Percentiles rank a stretch among this genome's conserved stretches.
Evolutionary conservation across 1,284 basidiomycete species (phyloP).

Genomic region (Ganoderma lucidum): DNA sequence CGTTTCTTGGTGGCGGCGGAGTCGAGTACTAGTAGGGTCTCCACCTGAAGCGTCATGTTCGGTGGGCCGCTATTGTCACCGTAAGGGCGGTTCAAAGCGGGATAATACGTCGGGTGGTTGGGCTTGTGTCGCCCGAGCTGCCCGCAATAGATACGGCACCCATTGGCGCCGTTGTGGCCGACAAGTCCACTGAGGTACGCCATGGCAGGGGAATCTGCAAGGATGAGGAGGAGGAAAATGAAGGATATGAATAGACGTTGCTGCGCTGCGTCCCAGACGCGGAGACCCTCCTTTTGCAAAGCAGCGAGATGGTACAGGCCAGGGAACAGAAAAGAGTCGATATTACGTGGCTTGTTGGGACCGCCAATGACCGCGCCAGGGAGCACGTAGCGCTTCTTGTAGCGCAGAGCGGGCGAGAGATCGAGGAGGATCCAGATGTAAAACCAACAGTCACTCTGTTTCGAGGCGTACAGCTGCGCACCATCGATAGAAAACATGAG

Average conservation of each 20-base stretch:
- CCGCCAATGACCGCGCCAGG: constrained; percentile 37
- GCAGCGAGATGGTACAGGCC: constrained; percentile 35
- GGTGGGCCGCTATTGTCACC: too few relatives aligned
- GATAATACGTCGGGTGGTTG: too few relatives aligned
- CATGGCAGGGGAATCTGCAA: constrained; percentile 39
- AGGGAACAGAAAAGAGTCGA: constrained; percentile 37
- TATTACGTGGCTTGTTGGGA: constrained; percentile 35
- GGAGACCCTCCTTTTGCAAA: constrained; percentile 29
- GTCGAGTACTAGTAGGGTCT: too few relatives aligned
- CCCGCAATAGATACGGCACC: constrained; percentile 46
- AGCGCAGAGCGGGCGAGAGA: constrained; percentile 28
- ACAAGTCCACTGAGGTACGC: constrained; percentile 43
- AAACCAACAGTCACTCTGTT: constrained; percentile 40
- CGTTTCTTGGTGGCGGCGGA: too few relatives aligned
- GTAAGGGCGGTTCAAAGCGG: too few relatives aligned
- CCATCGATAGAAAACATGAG: constrained; percentile 41
- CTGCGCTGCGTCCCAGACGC: constrained; percentile 33
- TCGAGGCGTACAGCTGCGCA: constrained; percentile 40
- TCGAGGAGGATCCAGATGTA: constrained; percentile 40
- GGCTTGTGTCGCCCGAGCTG: too few relatives aligned
- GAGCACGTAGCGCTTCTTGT: constrained; percentile 38
- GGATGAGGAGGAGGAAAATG: constrained; percentile 28
- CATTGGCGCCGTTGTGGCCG: constrained; percentile 44
- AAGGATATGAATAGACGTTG: too few relatives aligned
- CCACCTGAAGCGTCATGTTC: too few relatives aligned